phyloP scores from a whole-genome alignment of 83 land plant species.

The Picea abies region DNA sequence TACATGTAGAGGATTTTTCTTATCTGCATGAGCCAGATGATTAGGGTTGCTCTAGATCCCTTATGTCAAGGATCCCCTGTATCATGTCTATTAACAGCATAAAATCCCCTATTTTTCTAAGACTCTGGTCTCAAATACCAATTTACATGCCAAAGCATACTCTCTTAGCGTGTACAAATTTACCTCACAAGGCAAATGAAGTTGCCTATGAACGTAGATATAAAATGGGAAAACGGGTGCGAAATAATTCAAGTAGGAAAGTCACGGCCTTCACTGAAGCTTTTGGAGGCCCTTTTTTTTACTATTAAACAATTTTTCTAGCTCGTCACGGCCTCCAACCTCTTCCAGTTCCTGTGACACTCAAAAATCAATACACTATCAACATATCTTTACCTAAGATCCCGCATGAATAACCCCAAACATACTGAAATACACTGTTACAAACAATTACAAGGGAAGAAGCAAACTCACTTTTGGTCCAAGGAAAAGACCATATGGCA shows the following conservation, averaged over 20 bases:
- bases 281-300: slow-evolving; percentile 34
- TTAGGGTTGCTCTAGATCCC: neutral
- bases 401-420: too few species aligned
- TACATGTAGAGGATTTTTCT: neutral
- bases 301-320: slow-evolving; percentile 52
- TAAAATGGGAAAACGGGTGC: neutral
- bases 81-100: neutral
- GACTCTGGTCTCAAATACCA: neutral
- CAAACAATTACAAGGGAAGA: too few species aligned
- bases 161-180: neutral
- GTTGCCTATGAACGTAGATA: neutral
- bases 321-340: slow-evolving; percentile 58
- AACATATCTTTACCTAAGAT: neutral
- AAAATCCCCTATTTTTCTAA: neutral
- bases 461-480: slow-evolving; percentile 50
- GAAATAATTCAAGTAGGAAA: neutral
- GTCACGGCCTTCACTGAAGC: neutral
- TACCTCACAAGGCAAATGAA: too few species aligned
- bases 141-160: neutral
- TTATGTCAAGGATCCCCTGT: neutral
- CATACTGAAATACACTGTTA: too few species aligned
- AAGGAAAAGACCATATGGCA: slow-evolving; percentile 69
- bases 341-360: slow-evolving; percentile 58
- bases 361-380: neutral
- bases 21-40: neutral